Evolutionary conservation across 495 filamentous ascomycete genomes (phyloP).

Genomic region (Penicillium tannophilum): DNA sequence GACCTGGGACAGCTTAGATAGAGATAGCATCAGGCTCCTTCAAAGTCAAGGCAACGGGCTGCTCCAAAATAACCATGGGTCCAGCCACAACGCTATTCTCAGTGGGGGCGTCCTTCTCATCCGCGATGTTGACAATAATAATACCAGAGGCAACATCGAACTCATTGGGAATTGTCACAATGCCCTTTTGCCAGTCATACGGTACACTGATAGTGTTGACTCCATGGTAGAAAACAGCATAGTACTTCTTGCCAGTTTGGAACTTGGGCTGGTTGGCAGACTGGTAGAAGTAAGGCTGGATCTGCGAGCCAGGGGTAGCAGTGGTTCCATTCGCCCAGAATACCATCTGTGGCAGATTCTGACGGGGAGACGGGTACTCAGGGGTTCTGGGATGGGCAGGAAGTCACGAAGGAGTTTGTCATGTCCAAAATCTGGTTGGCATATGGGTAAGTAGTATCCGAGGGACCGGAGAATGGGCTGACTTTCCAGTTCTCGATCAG

Average conservation of each 20-base stretch:
- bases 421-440: constrained; percentile 55
- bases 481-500: constrained; percentile 53
- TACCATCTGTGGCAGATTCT: constrained; percentile 42
- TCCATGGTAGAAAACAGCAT: constrained; percentile 56
- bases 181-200: constrained; percentile 39
- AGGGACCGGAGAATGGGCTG: constrained; percentile 51
- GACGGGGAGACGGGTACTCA: constrained; percentile 47
- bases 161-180: constrained; percentile 42
- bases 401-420: constrained; percentile 51
- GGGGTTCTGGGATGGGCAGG: constrained; percentile 54
- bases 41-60: constrained; percentile 29
- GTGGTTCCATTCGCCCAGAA: constrained; percentile 38
- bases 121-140: constrained; percentile 47
- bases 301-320: constrained; percentile 43
- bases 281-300: constrained; percentile 43
- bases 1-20: not conserved
- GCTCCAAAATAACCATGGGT: constrained; percentile 43
- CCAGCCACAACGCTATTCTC: constrained; percentile 45
- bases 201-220: constrained; percentile 47
- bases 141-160: constrained; percentile 51
- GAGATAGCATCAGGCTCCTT: not conserved
- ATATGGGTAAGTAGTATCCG: constrained; percentile 55
- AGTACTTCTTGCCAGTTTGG: constrained; percentile 39
- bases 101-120: constrained; percentile 47
- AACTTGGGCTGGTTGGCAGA: constrained; percentile 44